Evolutionary conservation across 179 eudicot genomes (phyloP), one percentile per base, ranked within the genome.

Genomic region (Vitellaria paradoxa): DNA sequence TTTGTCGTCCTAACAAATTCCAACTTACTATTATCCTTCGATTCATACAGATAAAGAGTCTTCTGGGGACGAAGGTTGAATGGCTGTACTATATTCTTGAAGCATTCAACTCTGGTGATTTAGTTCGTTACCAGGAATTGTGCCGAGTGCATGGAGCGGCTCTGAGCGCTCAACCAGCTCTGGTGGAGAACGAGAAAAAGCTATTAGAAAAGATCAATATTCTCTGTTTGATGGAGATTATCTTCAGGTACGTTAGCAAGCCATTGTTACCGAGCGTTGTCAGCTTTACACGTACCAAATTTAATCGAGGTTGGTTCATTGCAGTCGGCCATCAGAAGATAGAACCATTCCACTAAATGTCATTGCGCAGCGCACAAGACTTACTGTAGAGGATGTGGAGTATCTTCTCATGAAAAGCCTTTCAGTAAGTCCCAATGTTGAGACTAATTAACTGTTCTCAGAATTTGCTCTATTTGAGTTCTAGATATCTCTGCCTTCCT

Each of bases 391-490:
- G 82, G 98, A 94, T 74, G 99, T 96, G 60, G 99, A 96, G 81
- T 84, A 92, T 85, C 99, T 96, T 77, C 96, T 96, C 76, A 96
- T 96, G 99, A 96, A 96, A 88, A 96, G 99, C 86, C 94, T 96
- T 45, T 96, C 99, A 45, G 98, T 93, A 84, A 88, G 94, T 81
- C 11, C 72, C 14, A 2, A 30, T 2, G 37, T 30, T 30, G 37
- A 30, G 37, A 30, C 37, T 30, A 30, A 30, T 30, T 30, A 30
- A 30, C 37, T 30, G 37, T 30, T 30, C 2, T 30, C 37, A 30
- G 37, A 30, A 30, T 30, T 30, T 30, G 37, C 37, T 30, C 1
- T 30, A 30, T 30, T 2, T 30, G 37, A 30, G 37, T 30, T 30
- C 37, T 30, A 30, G 37, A 30, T 30, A 2, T 30, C 37, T 30